A percentile compares a stretch with the other conserved stretches of the same genome.
Evolutionary conservation across 148 eudicot genomes (phyloP).

Genomic region (Arbutus unedo): DNA sequence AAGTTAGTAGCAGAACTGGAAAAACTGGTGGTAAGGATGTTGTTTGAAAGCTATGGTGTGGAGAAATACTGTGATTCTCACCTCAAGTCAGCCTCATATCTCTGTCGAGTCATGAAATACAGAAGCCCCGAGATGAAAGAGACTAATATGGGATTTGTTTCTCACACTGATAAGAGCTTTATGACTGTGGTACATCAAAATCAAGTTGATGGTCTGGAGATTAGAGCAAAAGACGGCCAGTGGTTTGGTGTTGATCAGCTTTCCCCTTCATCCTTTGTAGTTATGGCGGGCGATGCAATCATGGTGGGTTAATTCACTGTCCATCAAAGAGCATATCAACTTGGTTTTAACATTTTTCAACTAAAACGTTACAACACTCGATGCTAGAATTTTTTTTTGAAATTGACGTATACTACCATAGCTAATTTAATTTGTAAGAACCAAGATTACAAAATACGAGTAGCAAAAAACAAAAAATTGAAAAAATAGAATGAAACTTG

Average conservation of each 20-base stretch:
- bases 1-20: constrained; percentile 36
- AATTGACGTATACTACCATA: too few species aligned
- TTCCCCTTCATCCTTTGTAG: constrained; percentile 42
- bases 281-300: constrained; percentile 53
- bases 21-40: constrained; percentile 39
- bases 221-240: constrained; percentile 41
- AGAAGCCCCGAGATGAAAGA: constrained; percentile 24
- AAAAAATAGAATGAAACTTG: too few species aligned
- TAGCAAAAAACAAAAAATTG: too few species aligned
- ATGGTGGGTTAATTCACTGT: constrained; percentile 21
- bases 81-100: constrained; percentile 28
- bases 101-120: constrained; percentile 43
- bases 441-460: too few species aligned
- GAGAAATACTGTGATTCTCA: constrained; percentile 35
- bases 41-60: constrained; percentile 47
- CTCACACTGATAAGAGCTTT: constrained; percentile 51
- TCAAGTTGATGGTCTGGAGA: constrained; percentile 40
- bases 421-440: too few species aligned
- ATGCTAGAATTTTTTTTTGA: too few species aligned
- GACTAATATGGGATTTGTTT: constrained; percentile 35
- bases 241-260: constrained; percentile 38
- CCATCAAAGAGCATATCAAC: too few species aligned
- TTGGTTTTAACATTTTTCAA: too few species aligned
- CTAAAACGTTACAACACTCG: too few species aligned
- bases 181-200: constrained; percentile 47